Base-by-base conservation (phyloP, 257 asterid genomes). In the Solanum commersonii region DNA sequence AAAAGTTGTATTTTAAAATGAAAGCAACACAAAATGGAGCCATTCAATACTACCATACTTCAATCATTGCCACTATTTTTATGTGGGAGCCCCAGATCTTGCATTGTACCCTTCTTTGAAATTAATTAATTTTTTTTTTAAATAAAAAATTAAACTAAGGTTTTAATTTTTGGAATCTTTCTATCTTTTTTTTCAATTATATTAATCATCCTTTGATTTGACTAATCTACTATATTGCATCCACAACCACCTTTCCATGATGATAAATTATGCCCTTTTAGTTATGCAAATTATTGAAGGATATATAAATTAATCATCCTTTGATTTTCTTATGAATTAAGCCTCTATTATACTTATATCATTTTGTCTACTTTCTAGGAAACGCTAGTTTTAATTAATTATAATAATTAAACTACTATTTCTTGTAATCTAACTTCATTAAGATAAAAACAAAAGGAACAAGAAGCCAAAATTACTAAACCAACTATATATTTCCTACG, bases 21-120 rank as follows among this genome's bases (percentile, higher is more conserved):
- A 76, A 74, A 20, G 37, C 22, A 42, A 63, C 73, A 52, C 86
- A 49, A 29, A 73, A 87, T 87, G 89, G 86, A 33, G 72, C 37
- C 68, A 84, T 72, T 88, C 40, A 56, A 84, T 76, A 87, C 86
- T 18, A 31, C 89, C 63, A 86, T 67, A 71, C 87, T 76, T 89
- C 87, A 91, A 90, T 91, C 83, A 91, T 91, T 91, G 90, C 88
- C 88, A 84, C 90, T 88, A 86, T 87, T 87, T 85, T 60, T 78
- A 65, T 46, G 81, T 79, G 92, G 90, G 93, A 68, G 76, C 84
- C 88, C 70, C 87, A 84, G 87, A 89, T 89, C 90, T 84, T 87
- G 71, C 84, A 16, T 89, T 88, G 90, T 84, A 87, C 92, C 87
- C 86, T 79, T 79, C 82, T 84, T 74, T 65, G 42, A 31, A 52